These are phyloP conservation scores for Tulasnella sp. DNA, from an alignment of 768 basidiomycete species.

Conservation along the genomic window DNA sequence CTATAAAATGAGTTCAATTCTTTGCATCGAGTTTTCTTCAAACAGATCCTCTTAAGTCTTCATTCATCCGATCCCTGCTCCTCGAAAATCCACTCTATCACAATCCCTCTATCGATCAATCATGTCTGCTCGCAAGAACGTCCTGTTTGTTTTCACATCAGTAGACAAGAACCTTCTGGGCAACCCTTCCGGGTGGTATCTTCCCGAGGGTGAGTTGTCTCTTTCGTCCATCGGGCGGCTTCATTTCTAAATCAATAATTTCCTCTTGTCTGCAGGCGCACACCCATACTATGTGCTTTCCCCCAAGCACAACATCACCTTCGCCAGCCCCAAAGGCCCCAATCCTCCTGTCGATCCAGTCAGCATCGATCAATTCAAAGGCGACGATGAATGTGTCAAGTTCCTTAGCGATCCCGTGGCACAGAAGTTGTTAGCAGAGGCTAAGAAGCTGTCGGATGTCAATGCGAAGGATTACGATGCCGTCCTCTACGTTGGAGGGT, in stretches of 20 bases:
- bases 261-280: conserved; percentile 32
- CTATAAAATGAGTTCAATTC: too few species aligned
- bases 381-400: conserved; percentile 39
- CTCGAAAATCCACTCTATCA: too few species aligned
- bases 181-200: conserved; percentile 37
- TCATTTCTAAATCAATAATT: too few species aligned
- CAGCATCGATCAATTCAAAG: conserved; percentile 46
- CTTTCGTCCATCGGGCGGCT: neutral
- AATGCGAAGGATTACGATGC: conserved; percentile 53
- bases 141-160: conserved; percentile 73
- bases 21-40: too few species aligned
- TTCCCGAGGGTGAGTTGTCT: conserved; percentile 42
- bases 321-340: conserved; percentile 51
- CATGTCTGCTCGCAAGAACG: conserved; percentile 1
- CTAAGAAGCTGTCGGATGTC: conserved; percentile 54
- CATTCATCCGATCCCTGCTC: too few species aligned
- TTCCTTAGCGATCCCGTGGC: conserved; percentile 51
- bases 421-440: conserved; percentile 41
- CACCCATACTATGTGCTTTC: conserved; percentile 56
- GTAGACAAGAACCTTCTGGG: conserved; percentile 40
- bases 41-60: too few species aligned
- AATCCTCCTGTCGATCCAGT: conserved; percentile 57
- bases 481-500: conserved; percentile 68
- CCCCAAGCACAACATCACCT: conserved; percentile 44
- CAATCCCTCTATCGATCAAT: neutral